phyloP scores from a whole-genome alignment of 78 protist genomes.

The Monocercomonoides exilis region DNA sequence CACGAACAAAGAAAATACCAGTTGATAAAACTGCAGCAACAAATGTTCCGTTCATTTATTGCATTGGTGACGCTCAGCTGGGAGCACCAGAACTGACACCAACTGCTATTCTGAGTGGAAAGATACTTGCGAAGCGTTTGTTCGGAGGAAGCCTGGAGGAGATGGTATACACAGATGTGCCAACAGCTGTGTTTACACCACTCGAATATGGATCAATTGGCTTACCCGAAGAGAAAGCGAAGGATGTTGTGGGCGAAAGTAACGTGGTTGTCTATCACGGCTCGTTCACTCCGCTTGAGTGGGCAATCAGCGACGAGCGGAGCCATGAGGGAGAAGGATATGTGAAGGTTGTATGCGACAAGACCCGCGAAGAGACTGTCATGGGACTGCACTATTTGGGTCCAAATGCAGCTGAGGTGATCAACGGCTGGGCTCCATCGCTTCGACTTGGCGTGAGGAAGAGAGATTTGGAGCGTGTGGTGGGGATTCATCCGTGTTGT shows the following conservation, averaged over 20 bases:
- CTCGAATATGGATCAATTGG: conserved; percentile 80
- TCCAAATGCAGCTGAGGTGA: conserved; percentile 84
- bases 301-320: conserved; percentile 52
- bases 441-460: conserved; percentile 56
- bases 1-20: conserved; percentile 42
- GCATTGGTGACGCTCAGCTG: conserved; percentile 57
- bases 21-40: conserved; percentile 58
- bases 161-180: conserved; percentile 61
- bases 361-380: conserved; percentile 29
- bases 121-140: conserved; percentile 60
- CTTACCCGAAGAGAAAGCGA: conserved; percentile 70
- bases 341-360: conserved; percentile 51
- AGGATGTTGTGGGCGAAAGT: conserved; percentile 49
- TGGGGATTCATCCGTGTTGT: conserved; percentile 89
- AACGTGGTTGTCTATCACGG: conserved; percentile 59
- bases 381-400: conserved; percentile 72
- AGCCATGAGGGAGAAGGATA: conserved; percentile 33
- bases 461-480: conserved; percentile 61
- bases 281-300: conserved; percentile 57
- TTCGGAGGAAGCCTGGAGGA: conserved; percentile 25
- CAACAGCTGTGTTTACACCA: conserved; percentile 93
- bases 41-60: conserved; percentile 56
- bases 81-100: conserved; percentile 84
- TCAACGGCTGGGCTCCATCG: conserved; percentile 66
- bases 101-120: conserved; percentile 77